Conservation (phyloP, 306 rosid species). For the Lablab purpureus region DNA sequence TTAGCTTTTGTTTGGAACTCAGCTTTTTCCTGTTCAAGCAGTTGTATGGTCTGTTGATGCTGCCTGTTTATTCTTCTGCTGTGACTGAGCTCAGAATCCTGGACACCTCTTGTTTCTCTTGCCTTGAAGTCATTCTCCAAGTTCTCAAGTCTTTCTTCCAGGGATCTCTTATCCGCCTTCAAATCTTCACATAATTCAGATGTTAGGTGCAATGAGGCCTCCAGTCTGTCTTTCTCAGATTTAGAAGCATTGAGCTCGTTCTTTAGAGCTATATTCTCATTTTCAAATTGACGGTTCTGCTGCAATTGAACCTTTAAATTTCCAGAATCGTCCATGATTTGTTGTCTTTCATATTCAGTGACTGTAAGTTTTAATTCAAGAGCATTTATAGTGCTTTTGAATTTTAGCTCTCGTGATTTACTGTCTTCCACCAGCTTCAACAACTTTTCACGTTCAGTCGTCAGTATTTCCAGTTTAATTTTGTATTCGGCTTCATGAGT, state of each 20-base stretch:
- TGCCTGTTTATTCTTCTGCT: conserved; percentile 56
- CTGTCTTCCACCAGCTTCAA: conserved; percentile 57
- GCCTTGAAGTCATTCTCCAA: conserved; percentile 57
- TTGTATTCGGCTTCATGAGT: conserved; percentile 54
- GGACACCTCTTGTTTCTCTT: conserved; percentile 48
- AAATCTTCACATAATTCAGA: conserved; percentile 63
- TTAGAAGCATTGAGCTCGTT: conserved; percentile 51
- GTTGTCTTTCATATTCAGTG: conserved; percentile 56
- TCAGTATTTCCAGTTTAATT: conserved; percentile 52
- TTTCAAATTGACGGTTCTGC: conserved; percentile 49
- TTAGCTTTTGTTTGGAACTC: conserved; percentile 50
- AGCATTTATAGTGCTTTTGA: conserved; percentile 45
- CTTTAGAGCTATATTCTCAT: conserved; percentile 56
- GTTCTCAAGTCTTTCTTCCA: conserved; percentile 66
- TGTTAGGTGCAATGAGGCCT: conserved; percentile 51
- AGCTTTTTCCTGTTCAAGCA: conserved; percentile 62
- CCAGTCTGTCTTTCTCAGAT: conserved; percentile 58
- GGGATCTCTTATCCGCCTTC: conserved; percentile 53
- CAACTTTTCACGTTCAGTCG: conserved; percentile 55
- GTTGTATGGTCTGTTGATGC: conserved; percentile 54
- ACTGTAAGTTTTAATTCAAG: conserved; percentile 61
- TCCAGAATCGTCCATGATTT: conserved; percentile 56
- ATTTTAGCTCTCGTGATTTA: conserved; percentile 57
- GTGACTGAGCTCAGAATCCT: conserved; percentile 53
- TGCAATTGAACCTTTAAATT: conserved; percentile 55